phyloP scores from a whole-genome alignment of 768 basidiomycete genomes.

The Cystoderma amianthinum region DNA sequence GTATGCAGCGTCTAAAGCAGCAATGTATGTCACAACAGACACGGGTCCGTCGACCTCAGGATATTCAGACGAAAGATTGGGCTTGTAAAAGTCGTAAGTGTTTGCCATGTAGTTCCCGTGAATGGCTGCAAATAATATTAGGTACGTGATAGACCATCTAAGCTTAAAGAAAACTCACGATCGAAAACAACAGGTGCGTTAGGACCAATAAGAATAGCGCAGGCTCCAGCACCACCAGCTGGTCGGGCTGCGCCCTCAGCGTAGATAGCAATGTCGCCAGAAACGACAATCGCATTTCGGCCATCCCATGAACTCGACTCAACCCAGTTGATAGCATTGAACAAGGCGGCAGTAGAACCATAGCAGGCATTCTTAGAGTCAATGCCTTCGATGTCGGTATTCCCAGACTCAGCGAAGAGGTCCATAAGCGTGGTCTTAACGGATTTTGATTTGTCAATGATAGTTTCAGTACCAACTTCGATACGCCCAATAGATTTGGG shows the following conservation, averaged over 20 bases:
- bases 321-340: conserved; percentile 98
- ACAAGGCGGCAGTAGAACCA: conserved; percentile 95
- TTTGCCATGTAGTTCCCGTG: conserved; percentile 98
- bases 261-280: conserved; percentile 96
- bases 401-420: conserved; percentile 87
- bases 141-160: conserved; percentile 3
- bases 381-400: conserved; percentile 97
- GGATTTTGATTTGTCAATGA: conserved; percentile 99
- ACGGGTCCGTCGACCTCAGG: conserved; percentile 97
- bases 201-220: conserved; percentile 92
- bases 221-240: conserved; percentile 94
- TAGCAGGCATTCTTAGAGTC: conserved; percentile 99
- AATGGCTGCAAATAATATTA: conserved; percentile 49
- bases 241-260: conserved; percentile 93
- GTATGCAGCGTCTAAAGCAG: conserved; percentile 89
- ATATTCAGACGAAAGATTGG: conserved; percentile 89
- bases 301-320: conserved; percentile 97
- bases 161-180: conserved; percentile 52
- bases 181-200: conserved; percentile 93
- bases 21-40: conserved; percentile 91
- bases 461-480: conserved; percentile 97
- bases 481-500: conserved; percentile 95
- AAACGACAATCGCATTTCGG: conserved; percentile 93
- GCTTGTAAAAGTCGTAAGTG: conserved; percentile 99
- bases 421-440: conserved; percentile 99